A percentile compares a stretch with the other conserved stretches of the same genome.
Evolutionary conservation across 768 basidiomycete species (phyloP).

Genomic region (Pulveroboletus sp.): DNA sequence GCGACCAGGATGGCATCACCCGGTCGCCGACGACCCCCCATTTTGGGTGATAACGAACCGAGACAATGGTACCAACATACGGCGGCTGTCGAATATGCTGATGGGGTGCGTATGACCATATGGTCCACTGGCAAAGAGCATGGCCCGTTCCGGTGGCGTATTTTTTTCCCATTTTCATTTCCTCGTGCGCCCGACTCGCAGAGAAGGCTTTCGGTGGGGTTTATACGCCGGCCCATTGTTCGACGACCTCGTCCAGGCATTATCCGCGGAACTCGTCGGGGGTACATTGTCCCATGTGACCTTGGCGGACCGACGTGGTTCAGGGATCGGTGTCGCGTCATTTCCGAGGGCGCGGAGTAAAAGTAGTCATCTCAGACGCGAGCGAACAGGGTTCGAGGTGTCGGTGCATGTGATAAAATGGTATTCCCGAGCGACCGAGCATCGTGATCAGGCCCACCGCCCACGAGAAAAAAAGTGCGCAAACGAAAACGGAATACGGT

Average conservation of each 20-base stretch:
- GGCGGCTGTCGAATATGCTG: not conserved
- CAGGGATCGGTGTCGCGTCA: not conserved
- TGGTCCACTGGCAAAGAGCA: too few relatives aligned
- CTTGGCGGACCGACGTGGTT: not conserved
- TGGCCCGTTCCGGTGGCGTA: not conserved
- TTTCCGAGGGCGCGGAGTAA: slow-evolving; percentile 11
- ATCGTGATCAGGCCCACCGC: too few relatives aligned
- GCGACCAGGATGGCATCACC: too few relatives aligned
- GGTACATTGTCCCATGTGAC: slow-evolving; percentile 3
- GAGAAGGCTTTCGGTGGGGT: not conserved
- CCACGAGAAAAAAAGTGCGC: not conserved
- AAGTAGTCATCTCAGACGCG: not conserved
- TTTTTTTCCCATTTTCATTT: too few relatives aligned
- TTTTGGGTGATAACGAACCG: slow-evolving; percentile 19
- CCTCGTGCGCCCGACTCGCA: too few relatives aligned
- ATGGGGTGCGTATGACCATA: not conserved
- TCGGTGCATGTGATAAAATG: too few relatives aligned
- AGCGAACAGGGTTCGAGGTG: not conserved
- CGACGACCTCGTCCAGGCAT: too few relatives aligned
- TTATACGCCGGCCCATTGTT: not conserved
- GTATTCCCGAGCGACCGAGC: too few relatives aligned
- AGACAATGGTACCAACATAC: slow-evolving; percentile 18
- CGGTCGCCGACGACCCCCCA: slow-evolving; percentile 4
- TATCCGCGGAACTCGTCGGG: not conserved
- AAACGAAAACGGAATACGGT: too few relatives aligned